These are phyloP conservation scores for Sporothrix sp. DNA, from an alignment of 2,329 filamentous ascomycete species.

Conservation along the genomic window DNA sequence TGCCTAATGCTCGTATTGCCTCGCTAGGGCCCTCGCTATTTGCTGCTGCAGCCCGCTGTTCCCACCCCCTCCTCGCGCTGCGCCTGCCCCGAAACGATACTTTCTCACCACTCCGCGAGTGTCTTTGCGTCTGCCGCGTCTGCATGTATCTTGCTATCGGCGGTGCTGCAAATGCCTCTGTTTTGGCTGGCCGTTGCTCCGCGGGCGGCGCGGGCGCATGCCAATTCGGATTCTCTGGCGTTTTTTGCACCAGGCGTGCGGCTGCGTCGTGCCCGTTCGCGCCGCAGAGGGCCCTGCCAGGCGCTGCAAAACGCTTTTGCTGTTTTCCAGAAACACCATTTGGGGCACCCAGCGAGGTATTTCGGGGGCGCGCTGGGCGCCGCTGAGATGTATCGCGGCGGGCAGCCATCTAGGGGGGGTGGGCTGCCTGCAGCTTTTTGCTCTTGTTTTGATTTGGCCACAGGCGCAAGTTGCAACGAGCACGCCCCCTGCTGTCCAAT, in stretches of 20 bases:
- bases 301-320: neutral
- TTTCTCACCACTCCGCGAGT: neutral
- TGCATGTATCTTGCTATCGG: neutral
- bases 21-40: neutral
- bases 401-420: neutral
- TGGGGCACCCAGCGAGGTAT: slow-evolving; percentile 10
- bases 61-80: neutral
- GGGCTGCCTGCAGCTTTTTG: neutral
- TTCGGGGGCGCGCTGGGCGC: neutral
- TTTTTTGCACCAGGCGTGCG: neutral
- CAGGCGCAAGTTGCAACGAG: no score
- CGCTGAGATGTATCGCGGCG: neutral
- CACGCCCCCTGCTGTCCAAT: slow-evolving; percentile 14
- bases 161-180: neutral
- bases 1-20: no score
- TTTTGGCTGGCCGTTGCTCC: neutral
- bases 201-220: neutral
- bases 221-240: neutral
- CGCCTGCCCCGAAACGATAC: neutral
- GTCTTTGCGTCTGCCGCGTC: neutral
- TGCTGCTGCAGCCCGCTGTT: neutral
- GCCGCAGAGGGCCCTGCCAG: neutral
- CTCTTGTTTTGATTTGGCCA: neutral
- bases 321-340: slow-evolving; percentile 12
- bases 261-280: slow-evolving; percentile 5